Conservation (phyloP, 129 eudicot genomes). For the Tagetes erecta region DNA sequence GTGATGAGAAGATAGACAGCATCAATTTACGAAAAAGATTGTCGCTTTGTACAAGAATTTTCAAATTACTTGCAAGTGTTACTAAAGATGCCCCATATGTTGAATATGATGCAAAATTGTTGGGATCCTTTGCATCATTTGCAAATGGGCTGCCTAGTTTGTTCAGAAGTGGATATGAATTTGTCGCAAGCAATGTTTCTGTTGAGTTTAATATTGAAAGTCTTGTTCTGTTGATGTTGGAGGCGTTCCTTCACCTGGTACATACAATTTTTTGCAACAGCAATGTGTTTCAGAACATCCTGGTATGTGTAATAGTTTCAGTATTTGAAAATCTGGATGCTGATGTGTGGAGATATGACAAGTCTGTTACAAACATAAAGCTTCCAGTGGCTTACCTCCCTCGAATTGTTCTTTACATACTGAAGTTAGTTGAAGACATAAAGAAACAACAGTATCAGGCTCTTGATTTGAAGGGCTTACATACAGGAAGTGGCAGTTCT, state of each 20-base stretch:
- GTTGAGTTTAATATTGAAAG: conserved; percentile 62
- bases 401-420: conserved; percentile 56
- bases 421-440: conserved; percentile 67
- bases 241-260: conserved; percentile 73
- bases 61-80: conserved; percentile 68
- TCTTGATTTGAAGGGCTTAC: conserved; percentile 51
- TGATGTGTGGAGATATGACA: conserved; percentile 63
- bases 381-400: conserved; percentile 77
- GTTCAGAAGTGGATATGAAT: conserved; percentile 59
- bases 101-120: conserved; percentile 49
- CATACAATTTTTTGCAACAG: conserved; percentile 58
- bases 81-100: conserved; percentile 55
- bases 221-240: conserved; percentile 57
- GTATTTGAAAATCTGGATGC: conserved; percentile 60
- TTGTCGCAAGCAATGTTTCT: conserved; percentile 46
- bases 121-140: conserved; percentile 63
- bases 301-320: conserved; percentile 60
- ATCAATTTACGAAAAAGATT: conserved; percentile 56
- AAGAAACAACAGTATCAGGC: conserved; percentile 53
- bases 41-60: conserved; percentile 55
- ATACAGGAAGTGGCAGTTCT: conserved; percentile 22
- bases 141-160: conserved; percentile 58
- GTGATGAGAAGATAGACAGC: conserved; percentile 61
- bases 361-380: conserved; percentile 50
- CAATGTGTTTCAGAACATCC: conserved; percentile 62